Base-by-base conservation (phyloP, 371 early-diverging fungal species). In the Rhizopus arrhizus region DNA sequence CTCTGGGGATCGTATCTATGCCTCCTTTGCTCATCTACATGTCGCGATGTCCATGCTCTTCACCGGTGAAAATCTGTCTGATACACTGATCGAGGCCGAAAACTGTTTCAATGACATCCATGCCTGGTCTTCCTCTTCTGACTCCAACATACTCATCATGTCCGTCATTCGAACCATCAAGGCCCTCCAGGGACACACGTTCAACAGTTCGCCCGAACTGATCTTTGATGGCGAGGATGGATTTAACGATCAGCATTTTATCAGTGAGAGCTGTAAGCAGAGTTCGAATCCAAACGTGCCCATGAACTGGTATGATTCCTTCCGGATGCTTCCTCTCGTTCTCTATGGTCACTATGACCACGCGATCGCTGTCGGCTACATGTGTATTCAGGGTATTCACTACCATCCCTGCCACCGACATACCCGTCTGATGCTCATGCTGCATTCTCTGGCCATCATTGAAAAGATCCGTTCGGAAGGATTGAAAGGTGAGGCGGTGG, bases 191-290 rank as follows among this genome's bases (percentile, higher is more conserved):
- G 77, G 77, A 10, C 65, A 76, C 40, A 74, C 80, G 0, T 74
- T 58, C 35, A 61, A 46, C 11, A 35, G 61, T 7, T 55, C 60
- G 11, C 49, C 75, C 0, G 46, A 66, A 3, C 55, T 58, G 5
- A 65, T 79, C 1, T 74, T 76, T 66, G 70, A 79, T 32, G 74
- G 75, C 6, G 75, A 79, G 40, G 80, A 79, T 61, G 77, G 74
- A 1, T 79, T 74, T 31, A 72, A 67, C 48, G 80, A 79, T 45
- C 57, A 45, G 2, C 72, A 74, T 33, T 79, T 79, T 54, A 56
- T 79, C 6, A 28, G 45, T 3, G 77, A 79, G 53, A 76, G 71
- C 15, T 64, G 65, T 42, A 61, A 69, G 15, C 71, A 69, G n/a
- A 76, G 75, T 36, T 22, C 66, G 0, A 76, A 73, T 29, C 62